Base-by-base conservation (phyloP, 2,329 filamentous ascomycete species). In the Fusarium oligoseptatum region DNA sequence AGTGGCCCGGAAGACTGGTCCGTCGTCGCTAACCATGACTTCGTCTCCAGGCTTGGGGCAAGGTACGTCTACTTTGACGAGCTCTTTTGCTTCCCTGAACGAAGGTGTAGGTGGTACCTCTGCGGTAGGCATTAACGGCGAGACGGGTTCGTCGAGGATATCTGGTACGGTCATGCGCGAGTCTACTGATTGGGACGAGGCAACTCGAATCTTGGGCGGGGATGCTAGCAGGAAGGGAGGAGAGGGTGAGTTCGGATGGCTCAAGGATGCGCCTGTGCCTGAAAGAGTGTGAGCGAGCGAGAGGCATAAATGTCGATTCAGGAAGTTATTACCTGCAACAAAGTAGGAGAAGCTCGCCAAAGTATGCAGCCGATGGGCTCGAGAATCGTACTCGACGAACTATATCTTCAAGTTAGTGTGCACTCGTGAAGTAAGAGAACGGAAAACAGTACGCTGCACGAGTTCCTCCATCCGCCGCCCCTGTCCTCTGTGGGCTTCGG, bases 351-450 rank as follows among this genome's bases (percentile, higher is more conserved):
- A 98, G 81, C 92, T 95, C 15, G 94, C 95, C 64, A 99, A 88
- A 5, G 95, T 96, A 77, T 97, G 92, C 70, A 99, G 85, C 73
- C 93, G 91, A 84, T 99, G 97, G 37, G 95, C 95, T 76, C 96
- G 91, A 80, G 97, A 93, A 83, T 99, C 95, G 81, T 99, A 99
- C 83, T 99, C 97, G 77, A 98, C 93, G 84, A 99, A 98, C 93
- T 95, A 62, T 5, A 20, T 37, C 22, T 29, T 27, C 57, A 20
- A 14, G 76, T 84, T 69, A 84, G 81, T 64, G 70, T 29, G 27
- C 32, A 22, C 45, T 32, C 24, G 20, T 15, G 36, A 58, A 11
- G 43, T 14, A 45, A 52, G 48, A 29, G 60, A 34, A 17, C 68
- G 62, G 57, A 41, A 12, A 11, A 63, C 84, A 89, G 72, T 87